Conservation (phyloP, 1,284 basidiomycete genomes). For the Omphalotus olearius region DNA sequence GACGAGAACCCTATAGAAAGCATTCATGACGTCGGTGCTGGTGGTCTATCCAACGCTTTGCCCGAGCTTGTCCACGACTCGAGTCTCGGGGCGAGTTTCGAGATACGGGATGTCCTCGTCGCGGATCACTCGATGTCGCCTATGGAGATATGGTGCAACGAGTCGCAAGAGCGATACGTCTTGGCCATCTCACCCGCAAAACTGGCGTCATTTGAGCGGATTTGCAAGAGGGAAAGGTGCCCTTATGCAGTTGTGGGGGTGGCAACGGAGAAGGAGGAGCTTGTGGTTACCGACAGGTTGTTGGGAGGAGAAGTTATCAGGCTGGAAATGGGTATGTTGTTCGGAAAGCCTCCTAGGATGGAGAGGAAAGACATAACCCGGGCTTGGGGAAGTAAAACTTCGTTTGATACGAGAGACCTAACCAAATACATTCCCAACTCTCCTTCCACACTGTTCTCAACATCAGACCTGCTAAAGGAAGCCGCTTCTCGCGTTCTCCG, state of each 20-base stretch:
- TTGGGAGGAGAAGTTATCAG: conserved; percentile 80
- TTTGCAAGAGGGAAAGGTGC: conserved; percentile 88
- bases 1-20: conserved; percentile 83
- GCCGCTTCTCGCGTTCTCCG: conserved; percentile 84
- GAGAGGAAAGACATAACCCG: conserved; percentile 67
- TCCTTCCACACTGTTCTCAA: conserved; percentile 38
- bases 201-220: conserved; percentile 61
- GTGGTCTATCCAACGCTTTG: conserved; percentile 94
- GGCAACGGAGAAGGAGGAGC: conserved; percentile 77
- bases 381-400: conserved; percentile 36
- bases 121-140: conserved; percentile 95
- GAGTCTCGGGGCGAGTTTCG: conserved; percentile 86
- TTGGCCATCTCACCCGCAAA: conserved; percentile 74
- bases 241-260: conserved; percentile 90
- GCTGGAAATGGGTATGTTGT: conserved; percentile 92
- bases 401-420: conserved; percentile 72
- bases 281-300: conserved; percentile 89
- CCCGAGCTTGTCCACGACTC: conserved; percentile 98
- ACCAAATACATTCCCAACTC: conserved; percentile 55
- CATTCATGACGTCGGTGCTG: conserved; percentile 98
- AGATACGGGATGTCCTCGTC: conserved; percentile 90
- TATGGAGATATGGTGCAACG: conserved; percentile 99
- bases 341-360: conserved; percentile 97
- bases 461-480: conserved; percentile 5
- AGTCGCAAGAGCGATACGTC: conserved; percentile 97